Percentiles rank a stretch among this genome's conserved stretches.
Conservation (phyloP, 108 stramenopile species). For the Cyclotella cryptica region DNA sequence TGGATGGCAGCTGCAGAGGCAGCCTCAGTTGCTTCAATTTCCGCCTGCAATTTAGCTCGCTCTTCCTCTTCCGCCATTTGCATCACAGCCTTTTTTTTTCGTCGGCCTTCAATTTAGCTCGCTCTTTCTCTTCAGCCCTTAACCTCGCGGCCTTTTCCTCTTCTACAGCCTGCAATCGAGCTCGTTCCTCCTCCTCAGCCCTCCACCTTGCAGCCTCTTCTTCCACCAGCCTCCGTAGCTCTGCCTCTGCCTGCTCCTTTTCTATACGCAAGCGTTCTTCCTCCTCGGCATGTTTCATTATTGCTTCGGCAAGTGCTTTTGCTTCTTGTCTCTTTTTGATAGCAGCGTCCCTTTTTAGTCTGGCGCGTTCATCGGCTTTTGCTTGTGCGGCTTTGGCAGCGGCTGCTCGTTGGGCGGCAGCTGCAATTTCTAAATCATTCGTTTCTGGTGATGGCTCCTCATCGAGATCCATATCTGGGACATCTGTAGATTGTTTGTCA, state of each 20-base stretch:
- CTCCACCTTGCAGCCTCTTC: not conserved
- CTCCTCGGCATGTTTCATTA: conserved; percentile 9
- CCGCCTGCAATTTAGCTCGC: conserved; percentile 4
- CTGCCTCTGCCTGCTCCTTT: conserved; percentile 1
- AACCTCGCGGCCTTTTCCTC: not conserved
- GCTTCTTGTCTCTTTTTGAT: conserved; percentile 7
- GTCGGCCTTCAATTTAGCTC: not conserved
- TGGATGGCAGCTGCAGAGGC: not conserved
- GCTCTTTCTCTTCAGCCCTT: not conserved
- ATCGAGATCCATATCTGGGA: not conserved
- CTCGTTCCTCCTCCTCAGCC: conserved; percentile 13
- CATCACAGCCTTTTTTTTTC: not conserved
- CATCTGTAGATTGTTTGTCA: not conserved
- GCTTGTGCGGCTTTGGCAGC: conserved; percentile 11
- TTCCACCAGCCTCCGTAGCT: not conserved
- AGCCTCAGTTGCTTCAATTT: conserved; percentile 10
- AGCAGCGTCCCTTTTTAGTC: not conserved
- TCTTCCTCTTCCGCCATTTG: conserved; percentile 10
- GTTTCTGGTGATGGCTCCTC: not conserved
- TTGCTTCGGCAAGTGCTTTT: conserved; percentile 6
- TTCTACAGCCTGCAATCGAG: not conserved
- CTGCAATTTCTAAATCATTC: not conserved
- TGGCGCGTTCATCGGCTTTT: not conserved
- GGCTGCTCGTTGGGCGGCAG: not conserved
- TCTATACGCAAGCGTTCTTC: conserved; percentile 8